A percentile compares a stretch with the other conserved stretches of the same genome.
Conservation (phyloP, 2,329 filamentous ascomycete genomes). For the Pestalotiopsis sp. region DNA sequence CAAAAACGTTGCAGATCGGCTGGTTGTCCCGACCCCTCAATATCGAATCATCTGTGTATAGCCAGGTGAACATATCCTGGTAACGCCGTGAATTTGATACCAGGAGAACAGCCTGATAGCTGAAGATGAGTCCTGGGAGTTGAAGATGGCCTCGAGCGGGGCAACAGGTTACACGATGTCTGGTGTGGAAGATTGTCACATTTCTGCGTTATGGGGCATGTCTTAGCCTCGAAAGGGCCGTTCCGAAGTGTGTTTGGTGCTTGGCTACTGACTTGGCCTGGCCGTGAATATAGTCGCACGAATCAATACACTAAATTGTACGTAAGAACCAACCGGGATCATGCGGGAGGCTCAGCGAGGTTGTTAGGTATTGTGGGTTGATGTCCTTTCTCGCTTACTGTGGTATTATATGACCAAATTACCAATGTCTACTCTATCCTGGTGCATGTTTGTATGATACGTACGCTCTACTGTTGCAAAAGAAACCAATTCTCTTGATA, state of each 20-base stretch:
- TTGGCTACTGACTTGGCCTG: background rate
- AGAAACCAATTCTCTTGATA: too few relatives aligned
- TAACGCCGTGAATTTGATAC: background rate
- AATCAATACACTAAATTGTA: conserved; percentile 1
- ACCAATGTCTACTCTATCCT: background rate
- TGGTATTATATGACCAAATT: background rate
- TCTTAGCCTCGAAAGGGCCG: conserved; percentile 1
- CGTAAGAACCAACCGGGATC: conserved; percentile 4
- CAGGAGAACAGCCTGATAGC: background rate
- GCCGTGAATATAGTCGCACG: background rate
- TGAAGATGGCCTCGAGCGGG: background rate
- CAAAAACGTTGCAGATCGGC: background rate
- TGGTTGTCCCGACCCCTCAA: background rate
- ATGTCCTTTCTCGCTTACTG: background rate
- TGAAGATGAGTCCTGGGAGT: background rate
- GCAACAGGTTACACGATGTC: background rate
- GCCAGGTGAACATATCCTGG: background rate
- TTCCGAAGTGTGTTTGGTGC: background rate
- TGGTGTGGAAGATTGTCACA: background rate
- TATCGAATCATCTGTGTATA: background rate
- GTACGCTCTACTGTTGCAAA: background rate
- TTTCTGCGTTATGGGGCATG: background rate
- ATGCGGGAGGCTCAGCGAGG: background rate
- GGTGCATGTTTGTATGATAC: background rate
- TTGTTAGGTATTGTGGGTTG: background rate